phyloP scores from a whole-genome alignment of 106 monocot genomes.

The Triglochin maritima region DNA sequence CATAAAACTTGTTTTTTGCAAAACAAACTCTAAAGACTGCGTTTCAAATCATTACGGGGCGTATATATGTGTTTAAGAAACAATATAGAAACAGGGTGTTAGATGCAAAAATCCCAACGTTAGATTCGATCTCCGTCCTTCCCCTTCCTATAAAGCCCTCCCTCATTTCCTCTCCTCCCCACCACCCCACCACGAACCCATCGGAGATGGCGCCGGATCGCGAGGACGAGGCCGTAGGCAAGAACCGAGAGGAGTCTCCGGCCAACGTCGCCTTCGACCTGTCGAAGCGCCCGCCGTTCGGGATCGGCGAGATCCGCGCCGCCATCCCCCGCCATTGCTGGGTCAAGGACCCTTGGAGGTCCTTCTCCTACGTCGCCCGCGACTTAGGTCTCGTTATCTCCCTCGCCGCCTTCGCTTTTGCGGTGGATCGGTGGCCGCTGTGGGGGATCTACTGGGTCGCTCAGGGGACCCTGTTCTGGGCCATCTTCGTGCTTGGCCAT shows the following conservation, averaged over 20 bases:
- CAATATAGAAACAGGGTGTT: no score
- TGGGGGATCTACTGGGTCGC: slow-evolving; percentile 21
- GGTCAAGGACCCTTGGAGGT: slow-evolving; percentile 12
- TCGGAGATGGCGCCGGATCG: no score
- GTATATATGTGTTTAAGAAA: no score
- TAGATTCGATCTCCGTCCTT: no score
- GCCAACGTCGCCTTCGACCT: slow-evolving; percentile 1
- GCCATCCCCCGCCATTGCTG: slow-evolving; percentile 21
- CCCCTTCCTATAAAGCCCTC: no score
- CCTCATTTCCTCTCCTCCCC: no score
- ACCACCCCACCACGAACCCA: no score
- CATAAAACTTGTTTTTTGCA: no score
- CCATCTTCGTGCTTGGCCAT: slow-evolving; percentile 19
- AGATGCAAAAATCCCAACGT: no score
- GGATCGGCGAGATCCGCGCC: slow-evolving; percentile 15
- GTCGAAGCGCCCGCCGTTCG: slow-evolving; percentile 5
- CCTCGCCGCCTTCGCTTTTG: slow-evolving; percentile 1
- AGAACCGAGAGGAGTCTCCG: neutral
- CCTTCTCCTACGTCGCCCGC: slow-evolving; percentile 9
- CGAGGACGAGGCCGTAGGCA: neutral
- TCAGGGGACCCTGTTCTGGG: slow-evolving; percentile 20
- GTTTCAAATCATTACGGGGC: no score
- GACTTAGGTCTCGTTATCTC: slow-evolving; percentile 1
- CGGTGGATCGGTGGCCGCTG: slow-evolving; percentile 3
- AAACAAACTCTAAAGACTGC: no score